Percentiles rank a stretch among this genome's conserved stretches.
Evolutionary conservation across 2,329 filamentous ascomycete species (phyloP).

Genomic region (Escovopsis sp.): DNA sequence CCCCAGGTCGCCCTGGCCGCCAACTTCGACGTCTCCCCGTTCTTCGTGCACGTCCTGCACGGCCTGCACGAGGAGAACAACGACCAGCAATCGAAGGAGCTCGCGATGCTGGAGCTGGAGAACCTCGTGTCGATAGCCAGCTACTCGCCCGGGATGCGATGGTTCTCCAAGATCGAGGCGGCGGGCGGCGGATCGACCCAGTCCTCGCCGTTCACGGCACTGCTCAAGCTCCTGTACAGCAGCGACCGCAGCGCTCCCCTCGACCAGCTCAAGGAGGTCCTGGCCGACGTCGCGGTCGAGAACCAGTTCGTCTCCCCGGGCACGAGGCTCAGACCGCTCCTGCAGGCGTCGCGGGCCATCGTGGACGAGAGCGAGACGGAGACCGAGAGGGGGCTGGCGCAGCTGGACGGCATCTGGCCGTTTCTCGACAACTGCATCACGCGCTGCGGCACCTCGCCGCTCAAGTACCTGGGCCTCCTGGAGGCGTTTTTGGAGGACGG

Average conservation of each 20-base stretch:
- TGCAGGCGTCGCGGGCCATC: conserved; percentile 18
- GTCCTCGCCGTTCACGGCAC: conserved; percentile 53
- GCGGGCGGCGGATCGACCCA: conserved; percentile 24
- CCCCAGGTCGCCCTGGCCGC: conserved; percentile 68
- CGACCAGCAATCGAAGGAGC: conserved; percentile 23
- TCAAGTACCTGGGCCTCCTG: conserved; percentile 68
- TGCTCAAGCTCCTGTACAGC: conserved; percentile 36
- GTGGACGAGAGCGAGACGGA: conserved; percentile 7
- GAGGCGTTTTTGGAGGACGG: conserved; percentile 26
- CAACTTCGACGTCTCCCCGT: conserved; percentile 74
- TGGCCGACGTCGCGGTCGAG: conserved; percentile 48
- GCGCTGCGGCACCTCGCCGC: conserved; percentile 58
- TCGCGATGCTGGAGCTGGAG: conserved; percentile 61
- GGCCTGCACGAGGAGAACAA: conserved; percentile 39
- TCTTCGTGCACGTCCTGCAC: conserved; percentile 54
- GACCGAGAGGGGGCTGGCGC: background rate
- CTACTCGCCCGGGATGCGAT: conserved; percentile 71
- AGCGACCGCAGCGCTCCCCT: conserved; percentile 16
- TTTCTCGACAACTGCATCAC: conserved; percentile 76
- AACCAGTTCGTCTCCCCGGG: conserved; percentile 47
- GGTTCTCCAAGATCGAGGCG: conserved; percentile 64
- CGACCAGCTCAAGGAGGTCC: conserved; percentile 36
- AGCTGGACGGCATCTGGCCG: conserved; percentile 36
- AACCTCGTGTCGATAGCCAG: conserved; percentile 69
- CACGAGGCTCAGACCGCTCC: conserved; percentile 33